Evolutionary conservation across 2,329 filamentous ascomycete species (phyloP), one percentile per base, ranked within the genome.

Genomic region (Aschersonia sp.): DNA sequence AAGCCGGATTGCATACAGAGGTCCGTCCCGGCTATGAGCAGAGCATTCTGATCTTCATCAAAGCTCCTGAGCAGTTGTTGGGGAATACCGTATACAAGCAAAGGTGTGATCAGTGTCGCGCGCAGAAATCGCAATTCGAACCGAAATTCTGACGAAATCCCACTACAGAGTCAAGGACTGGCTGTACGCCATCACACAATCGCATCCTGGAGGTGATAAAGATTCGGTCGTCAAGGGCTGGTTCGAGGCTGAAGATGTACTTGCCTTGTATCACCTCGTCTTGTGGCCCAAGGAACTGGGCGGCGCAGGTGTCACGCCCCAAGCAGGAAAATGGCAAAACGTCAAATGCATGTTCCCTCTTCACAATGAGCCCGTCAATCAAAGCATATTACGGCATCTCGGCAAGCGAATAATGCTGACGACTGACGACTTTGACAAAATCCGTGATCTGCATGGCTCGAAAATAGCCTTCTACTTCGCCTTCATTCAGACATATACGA

Each of bases 401-500:
- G 77, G 74, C 56, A 70, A 65, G 49, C 69, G 67, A 37, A 59
- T 77, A 0, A 67, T 77, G 43, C 58, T 80, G 29, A 71, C 65
- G 6, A 51, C 64, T 8, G 62, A 72, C 37, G 67, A 77, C 51
- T 63, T 83, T 4, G 79, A 83, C 55, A 62, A 67, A 8, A 79
- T 84, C 44, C 70, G 79, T 8, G 67, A 82, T 50, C 61, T 80
- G 4, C 77, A 81, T 55, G 81, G 81, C 7, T 69, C 80, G 51
- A 80, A 81, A 63, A 61, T 62, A 47, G 84, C 82, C 4, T 88
- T 84, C 57, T 89, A 89, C 63, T 89, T 87, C 59, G 83, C 83
- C n/a, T 89, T 88, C 55, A 82, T 84, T 30, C 84, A 88, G 56
- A 78, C 76, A 11, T 89, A 89, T 59, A 81, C 84, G 49, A 66